Base-by-base conservation (phyloP, 2,329 filamentous ascomycete species). In the Atkinsonella texensis region DNA sequence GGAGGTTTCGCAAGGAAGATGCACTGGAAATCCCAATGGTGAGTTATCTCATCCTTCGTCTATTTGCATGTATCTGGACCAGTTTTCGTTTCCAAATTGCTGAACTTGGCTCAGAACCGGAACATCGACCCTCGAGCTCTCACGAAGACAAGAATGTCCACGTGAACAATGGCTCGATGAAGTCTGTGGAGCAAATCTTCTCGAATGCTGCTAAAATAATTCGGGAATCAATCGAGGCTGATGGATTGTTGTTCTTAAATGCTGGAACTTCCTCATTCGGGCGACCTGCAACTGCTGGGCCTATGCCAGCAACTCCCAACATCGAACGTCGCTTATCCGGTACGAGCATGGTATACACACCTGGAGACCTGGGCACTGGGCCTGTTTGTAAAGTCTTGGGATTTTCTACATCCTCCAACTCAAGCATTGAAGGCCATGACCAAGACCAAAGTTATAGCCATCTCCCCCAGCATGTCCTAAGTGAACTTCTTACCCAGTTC, bases 201-300 rank as follows among this genome's bases (percentile, higher is more conserved):
- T 66, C 68, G 0, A 71, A 70, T n/a, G 74, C 73, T 11, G 69
- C 73, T 10, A 67, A 67, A 23, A 62, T 75, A 1, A 63, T 76
- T 8, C 60, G 68, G 1, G 62, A 73, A 35, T 68, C 70, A 0
- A 60, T 75, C 4, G 67, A 70, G 11, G 63, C 68, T 0, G 68
- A 70, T 17, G 71, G 71, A 0, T 60, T 63, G 13, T 39, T 64
- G 2, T 62, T 63, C 59, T 62, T 65, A 0, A 64, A 68, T 1
- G 62, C 65, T 1, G 67, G 68, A 9, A 58, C 69, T 7, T 59
- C 57, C 2, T 59, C 62, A 6, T 56, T 57, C 2, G 54, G 56
- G 11, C 46, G 46, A 32, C 46, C 42, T 11, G 46, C 51, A 13
- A 49, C 35, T 8, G 42, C 43, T 40, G 41, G 46, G 15, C 41